phyloP scores from a whole-genome alignment of 176 grass and related monocot species.

The Eleusine coracana region DNA sequence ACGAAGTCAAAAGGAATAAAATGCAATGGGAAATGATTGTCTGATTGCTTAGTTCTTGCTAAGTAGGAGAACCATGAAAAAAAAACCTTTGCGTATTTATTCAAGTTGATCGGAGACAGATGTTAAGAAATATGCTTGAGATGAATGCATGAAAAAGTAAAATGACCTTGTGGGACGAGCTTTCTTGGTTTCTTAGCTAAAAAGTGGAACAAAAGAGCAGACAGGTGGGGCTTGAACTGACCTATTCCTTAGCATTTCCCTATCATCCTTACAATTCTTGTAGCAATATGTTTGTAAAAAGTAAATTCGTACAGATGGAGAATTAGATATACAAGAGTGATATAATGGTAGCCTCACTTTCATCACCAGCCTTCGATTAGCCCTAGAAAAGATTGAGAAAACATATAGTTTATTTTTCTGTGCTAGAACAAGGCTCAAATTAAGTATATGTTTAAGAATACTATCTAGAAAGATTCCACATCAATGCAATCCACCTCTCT shows the following conservation, averaged over 20 bases:
- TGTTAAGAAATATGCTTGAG: background rate
- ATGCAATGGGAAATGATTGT: background rate
- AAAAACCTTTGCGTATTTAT: slow-evolving; percentile 2
- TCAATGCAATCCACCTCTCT: background rate
- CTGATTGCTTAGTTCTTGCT: background rate
- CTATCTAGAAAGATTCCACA: background rate
- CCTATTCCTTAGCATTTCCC: slow-evolving; percentile 19
- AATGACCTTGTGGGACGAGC: background rate
- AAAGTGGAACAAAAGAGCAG: background rate
- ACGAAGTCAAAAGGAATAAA: slow-evolving; percentile 27
- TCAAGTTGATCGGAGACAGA: background rate
- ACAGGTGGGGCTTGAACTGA: slow-evolving; percentile 10
- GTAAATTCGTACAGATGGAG: background rate
- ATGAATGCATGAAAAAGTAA: background rate
- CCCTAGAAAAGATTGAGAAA: background rate
- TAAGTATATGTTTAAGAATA: background rate
- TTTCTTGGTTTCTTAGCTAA: background rate
- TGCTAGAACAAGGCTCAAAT: background rate
- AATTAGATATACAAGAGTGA: slow-evolving; percentile 2
- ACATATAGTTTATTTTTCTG: background rate
- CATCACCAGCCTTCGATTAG: background rate
- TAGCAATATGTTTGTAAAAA: background rate
- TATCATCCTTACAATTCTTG: slow-evolving; percentile 25
- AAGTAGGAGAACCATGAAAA: slow-evolving; percentile 13
- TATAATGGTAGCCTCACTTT: slow-evolving; percentile 16